Conservation (phyloP, 2,329 filamentous ascomycete species). For the Macroventuria anomochaeta region DNA sequence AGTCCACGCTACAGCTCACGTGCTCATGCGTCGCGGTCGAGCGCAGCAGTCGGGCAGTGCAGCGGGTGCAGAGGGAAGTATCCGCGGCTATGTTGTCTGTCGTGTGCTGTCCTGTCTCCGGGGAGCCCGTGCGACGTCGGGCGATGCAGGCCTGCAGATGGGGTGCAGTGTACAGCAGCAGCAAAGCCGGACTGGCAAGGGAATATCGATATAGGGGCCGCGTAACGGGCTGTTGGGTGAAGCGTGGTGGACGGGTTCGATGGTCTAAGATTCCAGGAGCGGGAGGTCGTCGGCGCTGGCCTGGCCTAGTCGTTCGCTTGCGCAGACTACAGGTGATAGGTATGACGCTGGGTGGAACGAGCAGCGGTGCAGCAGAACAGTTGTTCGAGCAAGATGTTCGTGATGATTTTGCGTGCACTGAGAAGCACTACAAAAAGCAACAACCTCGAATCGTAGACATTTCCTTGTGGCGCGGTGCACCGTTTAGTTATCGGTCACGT, state of each 20-base stretch:
- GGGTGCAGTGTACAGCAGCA: constrained; percentile 20
- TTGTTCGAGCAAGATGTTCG: neutral
- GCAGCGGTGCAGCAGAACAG: neutral
- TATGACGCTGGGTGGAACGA: constrained; percentile 13
- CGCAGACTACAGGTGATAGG: constrained; percentile 1
- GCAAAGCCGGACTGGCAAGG: constrained; percentile 22
- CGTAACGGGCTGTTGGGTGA: constrained; percentile 26
- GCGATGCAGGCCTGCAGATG: constrained; percentile 17
- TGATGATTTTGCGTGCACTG: neutral
- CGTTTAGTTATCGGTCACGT: constrained; percentile 8
- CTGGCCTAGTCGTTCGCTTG: constrained; percentile 23
- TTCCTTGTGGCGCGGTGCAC: constrained; percentile 2
- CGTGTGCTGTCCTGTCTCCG: constrained; percentile 44
- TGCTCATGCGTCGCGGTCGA: constrained; percentile 37
- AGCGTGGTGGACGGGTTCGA: constrained; percentile 28
- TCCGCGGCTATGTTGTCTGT: constrained; percentile 28
- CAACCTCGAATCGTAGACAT: neutral
- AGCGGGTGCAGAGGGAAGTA: constrained; percentile 17
- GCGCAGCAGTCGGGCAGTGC: constrained; percentile 19
- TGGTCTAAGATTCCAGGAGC: constrained; percentile 32
- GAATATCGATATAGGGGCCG: constrained; percentile 22
- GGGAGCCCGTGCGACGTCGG: constrained; percentile 43
- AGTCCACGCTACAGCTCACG: constrained; percentile 21
- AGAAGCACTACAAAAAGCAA: neutral
- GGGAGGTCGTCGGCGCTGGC: constrained; percentile 31